A percentile compares a stretch with the other conserved stretches of the same genome.
Evolutionary conservation across 768 basidiomycete genomes (phyloP).

Genomic region (Boletus subcaerulescens): DNA sequence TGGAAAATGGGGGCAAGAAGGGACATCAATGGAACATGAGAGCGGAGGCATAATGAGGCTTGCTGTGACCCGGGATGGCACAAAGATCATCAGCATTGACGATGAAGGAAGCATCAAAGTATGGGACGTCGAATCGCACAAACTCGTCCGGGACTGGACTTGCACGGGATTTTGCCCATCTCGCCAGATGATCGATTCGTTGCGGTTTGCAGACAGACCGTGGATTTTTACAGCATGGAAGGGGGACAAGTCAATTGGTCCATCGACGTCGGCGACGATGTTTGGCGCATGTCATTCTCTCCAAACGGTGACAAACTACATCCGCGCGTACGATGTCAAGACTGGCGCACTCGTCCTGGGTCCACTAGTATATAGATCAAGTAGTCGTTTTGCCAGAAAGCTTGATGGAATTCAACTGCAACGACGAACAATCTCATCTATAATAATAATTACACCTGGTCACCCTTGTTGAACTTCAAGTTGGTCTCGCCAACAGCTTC

Average conservation of each 20-base stretch:
- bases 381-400: no score
- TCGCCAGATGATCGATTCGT: background rate
- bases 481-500: no score
- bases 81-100: background rate
- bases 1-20: background rate
- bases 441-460: no score
- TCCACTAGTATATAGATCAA: no score
- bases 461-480: no score
- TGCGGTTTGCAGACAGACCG: background rate
- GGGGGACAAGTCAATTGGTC: background rate
- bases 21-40: background rate
- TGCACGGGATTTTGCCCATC: background rate
- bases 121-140: conserved; percentile 1
- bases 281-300: no score
- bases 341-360: no score
- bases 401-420: no score
- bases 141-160: background rate
- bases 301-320: no score
- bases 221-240: no score
- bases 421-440: no score
- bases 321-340: no score
- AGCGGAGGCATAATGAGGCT: fast-evolving
- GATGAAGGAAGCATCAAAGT: background rate
- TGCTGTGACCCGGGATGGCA: background rate
- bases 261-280: background rate